Evolutionary conservation across 2,329 filamentous ascomycete species (phyloP).

Genomic region (Ophiocordyceps sinensis): DNA sequence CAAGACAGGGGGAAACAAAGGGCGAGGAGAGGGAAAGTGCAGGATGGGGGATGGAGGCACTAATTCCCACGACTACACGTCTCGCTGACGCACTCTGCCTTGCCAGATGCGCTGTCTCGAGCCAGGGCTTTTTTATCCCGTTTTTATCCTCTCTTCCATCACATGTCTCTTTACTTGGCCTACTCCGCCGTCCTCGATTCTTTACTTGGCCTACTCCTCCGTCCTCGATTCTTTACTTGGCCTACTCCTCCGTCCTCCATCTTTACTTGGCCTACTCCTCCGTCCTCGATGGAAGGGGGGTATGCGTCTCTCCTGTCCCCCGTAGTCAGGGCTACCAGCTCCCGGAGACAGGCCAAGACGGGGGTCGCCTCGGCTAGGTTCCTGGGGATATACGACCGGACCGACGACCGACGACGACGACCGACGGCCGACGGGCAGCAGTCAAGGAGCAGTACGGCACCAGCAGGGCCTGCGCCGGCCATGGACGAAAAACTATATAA

Average conservation of each 20-base stretch:
- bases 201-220: too few species aligned
- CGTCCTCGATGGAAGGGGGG: background rate
- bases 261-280: too few species aligned
- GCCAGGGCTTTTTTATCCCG: background rate
- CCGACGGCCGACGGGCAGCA: background rate
- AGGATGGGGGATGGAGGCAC: background rate
- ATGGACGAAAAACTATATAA: constrained; percentile 6
- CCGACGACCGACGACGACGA: background rate
- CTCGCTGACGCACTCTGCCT: background rate
- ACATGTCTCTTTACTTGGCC: background rate
- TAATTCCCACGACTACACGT: constrained; percentile 1
- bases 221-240: too few species aligned
- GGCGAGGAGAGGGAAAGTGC: background rate
- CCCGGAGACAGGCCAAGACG: background rate
- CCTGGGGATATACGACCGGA: constrained; percentile 1
- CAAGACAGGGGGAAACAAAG: background rate
- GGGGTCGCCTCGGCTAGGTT: background rate
- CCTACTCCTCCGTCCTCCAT: too few species aligned
- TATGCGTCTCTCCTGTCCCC: background rate
- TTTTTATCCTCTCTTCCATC: background rate
- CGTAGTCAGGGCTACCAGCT: constrained; percentile 2
- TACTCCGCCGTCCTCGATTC: background rate
- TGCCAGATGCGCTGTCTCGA: background rate
- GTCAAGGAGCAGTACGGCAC: background rate
- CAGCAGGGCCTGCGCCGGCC: background rate